Conservation (phyloP, 2,329 filamentous ascomycete species). For the Trichophaea hybrida region DNA sequence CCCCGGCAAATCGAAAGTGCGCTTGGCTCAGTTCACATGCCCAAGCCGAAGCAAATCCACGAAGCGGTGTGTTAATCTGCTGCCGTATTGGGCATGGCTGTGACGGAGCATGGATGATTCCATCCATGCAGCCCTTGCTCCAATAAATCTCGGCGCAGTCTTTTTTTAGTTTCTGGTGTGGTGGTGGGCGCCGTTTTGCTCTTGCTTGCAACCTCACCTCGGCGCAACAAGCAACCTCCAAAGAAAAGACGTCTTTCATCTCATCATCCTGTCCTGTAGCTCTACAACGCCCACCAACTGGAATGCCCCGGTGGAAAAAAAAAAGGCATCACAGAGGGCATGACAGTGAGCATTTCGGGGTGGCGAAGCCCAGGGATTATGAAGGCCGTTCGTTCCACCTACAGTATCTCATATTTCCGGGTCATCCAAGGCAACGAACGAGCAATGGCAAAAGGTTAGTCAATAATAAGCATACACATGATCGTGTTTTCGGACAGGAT, state of each 20-base stretch:
- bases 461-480: no score
- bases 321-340: no score
- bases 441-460: not conserved
- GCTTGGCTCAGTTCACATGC: not conserved
- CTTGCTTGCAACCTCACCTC: not conserved
- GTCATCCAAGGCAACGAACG: not conserved
- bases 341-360: not conserved
- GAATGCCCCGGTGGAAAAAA: no score
- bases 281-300: no score
- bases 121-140: not conserved
- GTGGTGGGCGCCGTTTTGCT: not conserved
- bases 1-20: not conserved
- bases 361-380: constrained; percentile 1
- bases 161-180: not conserved
- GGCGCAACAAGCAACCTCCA: not conserved
- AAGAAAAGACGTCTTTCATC: not conserved
- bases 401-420: not conserved
- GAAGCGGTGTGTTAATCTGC: not conserved
- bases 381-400: not conserved
- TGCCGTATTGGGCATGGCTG: not conserved
- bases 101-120: not conserved
- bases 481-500: no score
- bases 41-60: not conserved
- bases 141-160: not conserved
- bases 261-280: not conserved